phyloP scores from a whole-genome alignment of 1,284 basidiomycete genomes.

The Moesziomyces sp. region DNA sequence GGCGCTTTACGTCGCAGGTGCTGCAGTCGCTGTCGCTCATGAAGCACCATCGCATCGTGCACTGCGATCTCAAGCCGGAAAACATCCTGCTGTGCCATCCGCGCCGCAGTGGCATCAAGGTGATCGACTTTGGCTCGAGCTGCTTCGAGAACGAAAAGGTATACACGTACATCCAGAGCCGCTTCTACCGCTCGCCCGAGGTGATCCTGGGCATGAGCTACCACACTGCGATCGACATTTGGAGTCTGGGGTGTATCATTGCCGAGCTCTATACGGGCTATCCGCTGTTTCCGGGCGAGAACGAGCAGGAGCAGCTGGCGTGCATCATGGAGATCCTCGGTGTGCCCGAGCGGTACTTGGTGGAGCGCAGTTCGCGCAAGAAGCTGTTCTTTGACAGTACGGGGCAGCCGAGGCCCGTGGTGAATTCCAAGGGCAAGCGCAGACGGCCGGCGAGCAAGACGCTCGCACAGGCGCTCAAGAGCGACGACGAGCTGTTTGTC shows the following conservation, averaged over 20 bases:
- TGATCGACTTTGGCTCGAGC: slow-evolving; percentile 98
- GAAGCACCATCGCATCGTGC: slow-evolving; percentile 97
- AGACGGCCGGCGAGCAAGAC: slow-evolving; percentile 90
- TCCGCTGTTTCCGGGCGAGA: slow-evolving; percentile 97
- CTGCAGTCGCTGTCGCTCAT: slow-evolving; percentile 88
- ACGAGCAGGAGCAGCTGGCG: slow-evolving; percentile 94
- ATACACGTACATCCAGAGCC: slow-evolving; percentile 96
- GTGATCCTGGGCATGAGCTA: slow-evolving; percentile 68
- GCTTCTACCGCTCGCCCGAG: slow-evolving; percentile 95
- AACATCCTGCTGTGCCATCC: slow-evolving; percentile 95
- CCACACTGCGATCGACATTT: slow-evolving; percentile 85
- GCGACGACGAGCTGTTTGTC: slow-evolving; percentile 78
- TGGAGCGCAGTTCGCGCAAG: slow-evolving; percentile 92
- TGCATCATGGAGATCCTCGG: slow-evolving; percentile 99
- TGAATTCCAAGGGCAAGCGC: slow-evolving; percentile 94
- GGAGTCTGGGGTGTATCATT: slow-evolving; percentile 96
- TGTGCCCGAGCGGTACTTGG: slow-evolving; percentile 90
- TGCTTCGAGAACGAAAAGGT: slow-evolving; percentile 99
- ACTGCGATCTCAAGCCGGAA: slow-evolving; percentile 99
- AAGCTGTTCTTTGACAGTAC: slow-evolving; percentile 97
- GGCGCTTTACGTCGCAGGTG: slow-evolving; percentile 96
- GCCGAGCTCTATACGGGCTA: slow-evolving; percentile 99
- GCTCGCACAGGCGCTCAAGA: slow-evolving; percentile 85
- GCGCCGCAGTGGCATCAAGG: slow-evolving; percentile 94
- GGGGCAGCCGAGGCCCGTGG: slow-evolving; percentile 88